These are phyloP conservation scores for Juglanconis sp. DNA, from an alignment of 2,329 filamentous ascomycete species.

Conservation along the genomic window DNA sequence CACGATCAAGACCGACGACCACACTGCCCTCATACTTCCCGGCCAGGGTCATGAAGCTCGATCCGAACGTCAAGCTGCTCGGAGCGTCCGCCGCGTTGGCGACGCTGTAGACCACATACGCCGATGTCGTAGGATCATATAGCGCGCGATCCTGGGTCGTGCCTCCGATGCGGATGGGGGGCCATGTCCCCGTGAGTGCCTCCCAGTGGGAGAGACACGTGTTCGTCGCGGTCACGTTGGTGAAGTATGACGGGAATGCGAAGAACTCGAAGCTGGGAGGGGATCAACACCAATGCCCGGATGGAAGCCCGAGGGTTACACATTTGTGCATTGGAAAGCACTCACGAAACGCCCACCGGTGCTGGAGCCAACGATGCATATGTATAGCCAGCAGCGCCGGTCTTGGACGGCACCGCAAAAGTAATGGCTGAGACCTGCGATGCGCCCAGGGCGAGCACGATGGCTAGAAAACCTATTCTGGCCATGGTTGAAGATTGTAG, in stretches of 20 bases:
- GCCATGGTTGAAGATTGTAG: background rate
- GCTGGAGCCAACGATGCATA: slow-evolving; percentile 15
- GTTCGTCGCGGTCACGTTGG: slow-evolving; percentile 46
- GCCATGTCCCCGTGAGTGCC: slow-evolving; percentile 46
- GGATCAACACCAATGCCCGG: background rate
- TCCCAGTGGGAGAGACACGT: slow-evolving; percentile 52
- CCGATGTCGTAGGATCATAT: slow-evolving; percentile 42
- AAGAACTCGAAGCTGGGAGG: slow-evolving; percentile 53
- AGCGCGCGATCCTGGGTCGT: slow-evolving; percentile 56
- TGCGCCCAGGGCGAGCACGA: slow-evolving; percentile 1
- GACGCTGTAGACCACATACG: slow-evolving; percentile 50
- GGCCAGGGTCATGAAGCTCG: slow-evolving; percentile 49
- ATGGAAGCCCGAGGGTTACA: background rate
- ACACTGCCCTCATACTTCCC: slow-evolving; percentile 46
- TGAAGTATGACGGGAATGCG: slow-evolving; percentile 52
- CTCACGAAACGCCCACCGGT: slow-evolving; percentile 17
- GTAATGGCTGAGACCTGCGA: slow-evolving; percentile 11
- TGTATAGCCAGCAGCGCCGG: slow-evolving; percentile 4
- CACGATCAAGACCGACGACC: slow-evolving; percentile 51
- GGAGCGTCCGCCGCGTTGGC: slow-evolving; percentile 46
- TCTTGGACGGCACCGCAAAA: slow-evolving; percentile 11
- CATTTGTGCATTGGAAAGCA: background rate
- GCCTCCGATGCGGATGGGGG: slow-evolving; percentile 55
- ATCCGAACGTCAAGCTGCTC: slow-evolving; percentile 46
- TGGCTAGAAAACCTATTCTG: background rate